phyloP scores from a whole-genome alignment of 1,284 basidiomycete species.

The Ganoderma meredithae region DNA sequence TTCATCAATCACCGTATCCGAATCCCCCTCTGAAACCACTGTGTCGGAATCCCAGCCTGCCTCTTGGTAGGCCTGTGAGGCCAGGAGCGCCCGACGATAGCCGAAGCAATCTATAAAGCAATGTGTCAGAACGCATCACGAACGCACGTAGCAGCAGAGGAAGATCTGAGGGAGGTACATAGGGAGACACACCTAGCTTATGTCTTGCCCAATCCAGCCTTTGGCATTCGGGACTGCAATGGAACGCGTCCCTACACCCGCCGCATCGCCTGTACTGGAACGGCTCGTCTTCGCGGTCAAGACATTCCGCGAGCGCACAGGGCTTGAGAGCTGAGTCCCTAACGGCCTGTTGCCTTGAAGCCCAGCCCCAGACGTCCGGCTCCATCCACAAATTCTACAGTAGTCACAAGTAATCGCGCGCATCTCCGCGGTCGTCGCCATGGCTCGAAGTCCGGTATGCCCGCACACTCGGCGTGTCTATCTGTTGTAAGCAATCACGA shows the following conservation, averaged over 20 bases:
- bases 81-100: neutral
- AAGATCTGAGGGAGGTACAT: neutral
- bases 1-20: neutral
- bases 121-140: neutral
- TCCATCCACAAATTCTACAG: conserved; percentile 50
- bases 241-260: conserved; percentile 40
- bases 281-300: conserved; percentile 23
- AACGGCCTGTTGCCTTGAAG: conserved; percentile 40
- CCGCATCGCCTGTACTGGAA: conserved; percentile 34
- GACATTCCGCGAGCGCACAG: conserved; percentile 26
- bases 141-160: neutral
- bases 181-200: conserved; percentile 36
- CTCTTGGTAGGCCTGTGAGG: neutral
- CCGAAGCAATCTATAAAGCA: neutral
- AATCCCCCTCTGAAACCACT: neutral
- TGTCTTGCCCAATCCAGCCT: conserved; percentile 47
- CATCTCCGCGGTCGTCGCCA: conserved; percentile 46
- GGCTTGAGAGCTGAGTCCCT: conserved; percentile 24
- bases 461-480: conserved; percentile 11
- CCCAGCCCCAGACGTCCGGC: conserved; percentile 48
- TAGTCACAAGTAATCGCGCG: conserved; percentile 50
- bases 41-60: neutral
- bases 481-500: neutral
- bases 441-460: conserved; percentile 39
- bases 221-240: conserved; percentile 47